Conservation (phyloP, 1,284 basidiomycete species). For the Sporisorium sorghi region DNA sequence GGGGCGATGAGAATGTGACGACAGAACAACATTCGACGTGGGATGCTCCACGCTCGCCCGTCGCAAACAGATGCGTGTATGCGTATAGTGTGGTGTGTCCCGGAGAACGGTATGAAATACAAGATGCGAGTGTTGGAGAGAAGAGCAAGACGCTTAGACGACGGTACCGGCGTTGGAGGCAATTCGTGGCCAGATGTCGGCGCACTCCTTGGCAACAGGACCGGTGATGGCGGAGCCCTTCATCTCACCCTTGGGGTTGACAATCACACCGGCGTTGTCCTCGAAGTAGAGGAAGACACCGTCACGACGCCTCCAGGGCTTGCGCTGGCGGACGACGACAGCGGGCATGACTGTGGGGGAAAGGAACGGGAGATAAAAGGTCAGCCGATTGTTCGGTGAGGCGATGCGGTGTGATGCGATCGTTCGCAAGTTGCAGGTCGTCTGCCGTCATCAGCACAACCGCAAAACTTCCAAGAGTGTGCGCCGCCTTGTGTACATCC, state of each 20-base stretch:
- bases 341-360: conserved; percentile 85
- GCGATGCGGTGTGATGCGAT: not conserved
- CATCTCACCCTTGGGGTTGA: conserved; percentile 99
- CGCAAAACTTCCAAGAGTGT: too few species aligned
- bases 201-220: conserved; percentile 96
- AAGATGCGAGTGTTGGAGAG: conserved; percentile 22
- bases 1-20: conserved; percentile 42
- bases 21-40: conserved; percentile 38
- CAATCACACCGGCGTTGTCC: conserved; percentile 72
- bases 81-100: conserved; percentile 16
- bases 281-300: conserved; percentile 99
- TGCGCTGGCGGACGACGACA: conserved; percentile 96
- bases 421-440: not conserved
- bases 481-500: too few species aligned
- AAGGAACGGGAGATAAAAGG: conserved; percentile 18
- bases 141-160: conserved; percentile 73
- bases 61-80: conserved; percentile 30
- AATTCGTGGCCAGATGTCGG: conserved; percentile 99
- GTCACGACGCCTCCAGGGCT: conserved; percentile 96
- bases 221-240: conserved; percentile 95
- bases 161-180: conserved; percentile 95
- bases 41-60: conserved; percentile 15
- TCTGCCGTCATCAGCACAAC: conserved; percentile 1
- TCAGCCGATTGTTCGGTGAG: conserved; percentile 8
- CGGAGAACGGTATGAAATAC: conserved; percentile 39